Base-by-base conservation (phyloP, 1,284 basidiomycete genomes). In the Hypsizygus ulmarius region DNA sequence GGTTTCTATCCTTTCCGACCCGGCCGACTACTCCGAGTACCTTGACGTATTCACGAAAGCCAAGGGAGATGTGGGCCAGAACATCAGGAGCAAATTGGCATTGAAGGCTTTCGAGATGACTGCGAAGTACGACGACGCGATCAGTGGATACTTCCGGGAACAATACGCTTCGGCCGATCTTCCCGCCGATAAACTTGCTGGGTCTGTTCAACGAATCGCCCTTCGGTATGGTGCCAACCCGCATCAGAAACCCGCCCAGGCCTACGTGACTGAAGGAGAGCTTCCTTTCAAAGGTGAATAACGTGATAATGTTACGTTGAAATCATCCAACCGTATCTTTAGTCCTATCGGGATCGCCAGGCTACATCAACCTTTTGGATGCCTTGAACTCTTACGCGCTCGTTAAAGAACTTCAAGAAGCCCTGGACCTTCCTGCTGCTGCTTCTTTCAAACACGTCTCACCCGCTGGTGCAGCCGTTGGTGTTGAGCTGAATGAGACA, bases 361-460 rank as follows among this genome's bases (percentile, higher is more conserved):
- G 96, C 35, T 99, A 98, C 72, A 99, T 99, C 77, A 99, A 99
- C 75, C 81, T 99, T n/a, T 80, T 99, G 49, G 97, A 99, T 63
- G 94, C 93, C 0, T 82, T 99, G 62, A 98, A 98, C 71, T 96
- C 96, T 6, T 99, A 90, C 68, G 96, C 92, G 0, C 83, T 99
- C 40, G 96, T 99, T 53, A 92, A 89, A 64, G 96, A 99, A 68
- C 81, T 99, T 8, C 85, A 93, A 43, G 87, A 85, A 58, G 90
- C 90, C 1, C 82, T 92, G 19, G 74, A 79, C 50, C 82, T 98
- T 43, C 94, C 97, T 12, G 97, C 97, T 18, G 96, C 96, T 12
- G 94, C 96, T 3, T 98, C 95, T 0, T 99, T 99, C 86, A 99
- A 99, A 78, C 96, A 99, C 68, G 97, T 99, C 51, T 98, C 95